phyloP scores from a whole-genome alignment of 192 early-diverging fungal species.

The Spizellomyces punctatus region DNA sequence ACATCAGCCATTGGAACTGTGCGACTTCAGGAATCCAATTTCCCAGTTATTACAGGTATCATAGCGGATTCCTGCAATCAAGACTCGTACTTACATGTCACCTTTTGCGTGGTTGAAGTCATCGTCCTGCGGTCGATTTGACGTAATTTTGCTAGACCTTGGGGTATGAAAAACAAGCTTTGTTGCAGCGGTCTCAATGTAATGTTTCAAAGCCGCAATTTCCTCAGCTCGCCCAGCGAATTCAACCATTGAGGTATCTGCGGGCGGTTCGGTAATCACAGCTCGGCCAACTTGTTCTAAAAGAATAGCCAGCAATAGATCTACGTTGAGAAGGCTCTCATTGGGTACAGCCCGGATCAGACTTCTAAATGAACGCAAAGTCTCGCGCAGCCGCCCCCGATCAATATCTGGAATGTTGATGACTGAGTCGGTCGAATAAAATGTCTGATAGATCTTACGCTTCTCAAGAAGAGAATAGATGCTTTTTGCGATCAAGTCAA shows the following conservation, averaged over 20 bases:
- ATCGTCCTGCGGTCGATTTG: not conserved
- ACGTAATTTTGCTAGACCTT: not conserved
- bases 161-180: not conserved
- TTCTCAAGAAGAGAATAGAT: conserved; percentile 42
- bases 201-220: conserved; percentile 27
- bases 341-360: conserved; percentile 4
- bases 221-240: conserved; percentile 4
- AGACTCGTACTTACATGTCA: too few relatives aligned
- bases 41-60: too few relatives aligned
- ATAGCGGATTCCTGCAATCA: too few relatives aligned
- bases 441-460: conserved; percentile 33
- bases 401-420: conserved; percentile 35
- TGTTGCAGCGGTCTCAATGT: conserved; percentile 23
- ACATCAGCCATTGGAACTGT: not conserved
- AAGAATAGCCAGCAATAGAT: conserved; percentile 31
- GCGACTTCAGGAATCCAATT: not conserved
- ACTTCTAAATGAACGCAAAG: conserved; percentile 31
- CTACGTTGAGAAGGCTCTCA: conserved; percentile 12
- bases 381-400: not conserved
- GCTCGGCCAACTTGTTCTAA: conserved; percentile 33
- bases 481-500: conserved; percentile 39
- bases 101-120: not conserved
- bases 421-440: conserved; percentile 34
- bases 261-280: not conserved
- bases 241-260: not conserved